Base-by-base conservation (phyloP, 1,284 basidiomycete species). In the Trichosporon ovoides region DNA sequence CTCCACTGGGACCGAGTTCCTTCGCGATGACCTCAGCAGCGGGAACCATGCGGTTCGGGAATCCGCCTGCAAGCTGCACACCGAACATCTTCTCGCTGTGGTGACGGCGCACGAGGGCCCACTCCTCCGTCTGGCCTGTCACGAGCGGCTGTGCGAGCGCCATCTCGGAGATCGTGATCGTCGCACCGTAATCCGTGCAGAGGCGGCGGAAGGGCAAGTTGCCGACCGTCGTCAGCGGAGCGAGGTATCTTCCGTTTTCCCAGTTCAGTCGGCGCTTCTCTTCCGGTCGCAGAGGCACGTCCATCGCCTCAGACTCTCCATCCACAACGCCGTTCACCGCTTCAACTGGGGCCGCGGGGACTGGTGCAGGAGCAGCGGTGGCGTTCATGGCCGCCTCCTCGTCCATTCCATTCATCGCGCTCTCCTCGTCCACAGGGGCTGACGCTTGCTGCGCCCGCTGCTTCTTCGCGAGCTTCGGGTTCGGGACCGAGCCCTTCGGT, bases 111-210 rank as follows among this genome's bases (percentile, higher is more conserved):
- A 93, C 86, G 3, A 96, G 81, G 0, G 90, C 91, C 89, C 91
- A 96, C 76, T 96, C 93, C 68, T 91, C 89, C 57, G 87, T 87
- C 10, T 89, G 89, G 2, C 88, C 92, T 11, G 82, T 77, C 13
- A 94, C 82, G 69, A 94, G 88, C 1, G 89, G 91, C 52, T 83
- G 85, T 1, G 88, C 86, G 6, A 95, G 82, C 7, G 88, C 89
- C 82, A 83, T 98, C 78, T 98, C 95, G 35, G 91, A 91, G 64
- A 91, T 93, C 13, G 92, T 96, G 68, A 98, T 97, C 65, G 96
- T 92, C 1, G 88, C 91, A 7, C 95, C 95, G 61, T 90, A 87
- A 35, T 83, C 80, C 5, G 88, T 84, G 66, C 92, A 97, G 18
- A 98, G 77, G 20, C 93, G 84, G 16, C 95, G 86, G 81, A 98